Base-by-base conservation (phyloP, 331 rosid genomes). In the Quercus tomentella region DNA sequence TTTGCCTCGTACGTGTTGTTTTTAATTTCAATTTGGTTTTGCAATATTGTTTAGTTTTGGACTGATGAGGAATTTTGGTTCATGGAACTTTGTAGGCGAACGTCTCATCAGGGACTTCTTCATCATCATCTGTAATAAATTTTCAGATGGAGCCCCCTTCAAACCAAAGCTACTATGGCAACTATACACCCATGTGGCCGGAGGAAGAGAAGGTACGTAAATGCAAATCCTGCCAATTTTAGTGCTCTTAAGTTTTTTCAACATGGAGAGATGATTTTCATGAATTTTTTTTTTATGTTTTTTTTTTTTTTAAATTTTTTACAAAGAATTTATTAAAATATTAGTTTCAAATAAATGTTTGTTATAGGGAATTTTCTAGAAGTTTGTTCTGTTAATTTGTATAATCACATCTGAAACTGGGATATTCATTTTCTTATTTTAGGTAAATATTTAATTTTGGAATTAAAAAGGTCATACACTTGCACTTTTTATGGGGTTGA, bases 91-190 rank as follows among this genome's bases (percentile, higher is more conserved):
- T 81, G 89, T 56, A 94, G 98, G 91, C 87, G 87, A 94, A 82
- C 87, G 86, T 81, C 58, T 83, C 91, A 49, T 56, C 88, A 58
- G 82, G 89, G 60, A 89, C 76, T 86, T 85, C 89, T 86, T 85
- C 89, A 56, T 77, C 89, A 51, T 78, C 88, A 74, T 66, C 85
- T 65, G 75, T 80, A 72, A 77, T 87, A 56, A 82, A 78, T 85
- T 86, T 62, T 85, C 81, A 86, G 56, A 76, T 75, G 82, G 98
- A 94, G 98, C 98, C 93, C 98, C 98, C 98, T 94, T 94, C 97
- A 94, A 94, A 94, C 98, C 98, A 94, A 94, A 94, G 86, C 80
- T 82, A 22, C 37, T 73, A 79, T 71, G 76, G 84, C 82, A 89
- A 77, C 67, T 77, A 62, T 56, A 66, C 76, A 77, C 78, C 85